Conservation (phyloP, 176 grass and related monocot genomes). For the sorghum (Sorghum bicolor) region Sorghum_bicolor_NCBIv3 NC_012878.2:51680501-51681000, state of each 20-base stretch:
- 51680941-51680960: neutral
- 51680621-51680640: neutral
- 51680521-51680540: neutral
- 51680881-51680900: neutral
- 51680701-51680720: neutral
- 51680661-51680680: neutral
- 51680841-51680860: constrained; percentile 90
- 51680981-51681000: neutral
- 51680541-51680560: neutral
- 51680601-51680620: neutral
- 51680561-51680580: neutral
- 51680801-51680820: constrained; percentile 90
- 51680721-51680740: neutral
- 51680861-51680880: constrained; percentile 70
- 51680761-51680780: constrained; percentile 75
- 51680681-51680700: neutral
- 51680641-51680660: neutral
- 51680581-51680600: neutral
- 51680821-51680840: constrained; percentile 96
- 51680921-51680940: neutral
- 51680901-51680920: constrained; percentile 9
- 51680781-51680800: constrained; percentile 57
- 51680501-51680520: neutral
- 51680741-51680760: constrained; percentile 90
- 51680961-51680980: neutral